phyloP scores from a whole-genome alignment of 805 yeast species.

The Sungouiozyma intestinalis region DNA sequence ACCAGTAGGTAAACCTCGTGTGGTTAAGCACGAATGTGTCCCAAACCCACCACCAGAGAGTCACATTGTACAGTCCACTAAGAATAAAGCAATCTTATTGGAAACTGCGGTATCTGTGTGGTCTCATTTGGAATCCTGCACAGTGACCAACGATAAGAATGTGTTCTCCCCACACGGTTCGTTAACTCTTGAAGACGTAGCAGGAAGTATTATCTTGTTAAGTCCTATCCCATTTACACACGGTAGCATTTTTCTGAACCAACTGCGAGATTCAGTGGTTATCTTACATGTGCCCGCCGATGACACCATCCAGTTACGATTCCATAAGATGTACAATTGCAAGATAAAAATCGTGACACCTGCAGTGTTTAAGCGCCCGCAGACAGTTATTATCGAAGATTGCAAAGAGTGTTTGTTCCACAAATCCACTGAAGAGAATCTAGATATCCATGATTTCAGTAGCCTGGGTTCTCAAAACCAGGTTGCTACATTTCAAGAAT shows the following conservation, averaged over 20 bases:
- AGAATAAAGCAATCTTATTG: not conserved
- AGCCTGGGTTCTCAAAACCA: conserved; percentile 2
- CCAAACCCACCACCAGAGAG: not conserved
- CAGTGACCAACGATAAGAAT: not conserved
- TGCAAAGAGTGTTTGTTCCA: conserved; percentile 17
- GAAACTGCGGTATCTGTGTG: not conserved
- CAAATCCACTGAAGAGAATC: conserved; percentile 5
- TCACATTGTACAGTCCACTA: not conserved
- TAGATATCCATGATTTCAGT: conserved; percentile 20
- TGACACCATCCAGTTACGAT: conserved; percentile 18
- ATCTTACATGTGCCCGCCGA: conserved; percentile 7
- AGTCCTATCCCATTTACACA: conserved; percentile 10
- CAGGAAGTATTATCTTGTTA: conserved; percentile 9
- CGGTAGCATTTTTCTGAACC: conserved; percentile 20
- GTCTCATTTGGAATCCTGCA: not conserved
- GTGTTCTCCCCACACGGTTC: conserved; percentile 8
- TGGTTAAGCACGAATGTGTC: not conserved
- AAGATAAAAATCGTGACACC: conserved; percentile 9
- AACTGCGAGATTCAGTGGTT: conserved; percentile 9
- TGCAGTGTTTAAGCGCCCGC: conserved; percentile 4
- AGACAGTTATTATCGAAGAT: conserved; percentile 20
- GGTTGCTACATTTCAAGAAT: not conserved
- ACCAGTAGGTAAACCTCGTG: not conserved
- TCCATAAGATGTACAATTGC: conserved; percentile 17
- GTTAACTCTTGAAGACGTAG: conserved; percentile 10